Evolutionary conservation across 1,284 basidiomycete species (phyloP).

Genomic region (Tremellales sp.): DNA sequence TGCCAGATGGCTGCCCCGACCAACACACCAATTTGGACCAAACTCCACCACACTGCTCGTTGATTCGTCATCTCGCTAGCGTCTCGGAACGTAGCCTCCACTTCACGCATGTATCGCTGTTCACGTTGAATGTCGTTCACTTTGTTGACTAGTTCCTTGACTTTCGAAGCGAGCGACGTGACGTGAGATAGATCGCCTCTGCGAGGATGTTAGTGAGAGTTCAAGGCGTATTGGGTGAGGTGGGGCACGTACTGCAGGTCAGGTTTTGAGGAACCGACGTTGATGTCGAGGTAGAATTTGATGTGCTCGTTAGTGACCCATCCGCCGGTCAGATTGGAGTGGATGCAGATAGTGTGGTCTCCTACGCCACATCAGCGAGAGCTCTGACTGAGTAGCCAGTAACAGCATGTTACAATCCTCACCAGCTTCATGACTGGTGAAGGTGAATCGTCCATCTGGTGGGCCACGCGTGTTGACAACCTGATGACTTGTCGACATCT

Average conservation of each 20-base stretch:
- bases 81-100: constrained; percentile 86
- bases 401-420: constrained; percentile 5
- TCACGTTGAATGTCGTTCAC: constrained; percentile 89
- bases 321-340: constrained; percentile 75
- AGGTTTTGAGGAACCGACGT: constrained; percentile 78
- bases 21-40: constrained; percentile 80
- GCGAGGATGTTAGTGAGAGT: background rate
- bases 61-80: constrained; percentile 84
- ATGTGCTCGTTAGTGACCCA: constrained; percentile 85
- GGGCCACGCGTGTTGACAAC: constrained; percentile 87
- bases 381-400: background rate
- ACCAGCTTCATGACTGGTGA: constrained; percentile 85
- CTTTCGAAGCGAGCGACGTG: constrained; percentile 75
- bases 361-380: constrained; percentile 52
- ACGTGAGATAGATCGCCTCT: constrained; percentile 73
- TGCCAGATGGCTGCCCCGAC: constrained; percentile 88
- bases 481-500: constrained; percentile 26
- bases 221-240: constrained; percentile 4
- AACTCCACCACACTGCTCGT: constrained; percentile 86
- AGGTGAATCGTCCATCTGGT: constrained; percentile 87
- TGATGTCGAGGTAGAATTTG: constrained; percentile 89
- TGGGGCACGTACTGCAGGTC: constrained; percentile 61
- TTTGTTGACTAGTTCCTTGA: constrained; percentile 88
- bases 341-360: constrained; percentile 94
- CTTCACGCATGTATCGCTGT: constrained; percentile 96